These are phyloP conservation scores for Fusarium liriodendri DNA, from an alignment of 2,329 filamentous ascomycete species.

Conservation along the genomic window DNA sequence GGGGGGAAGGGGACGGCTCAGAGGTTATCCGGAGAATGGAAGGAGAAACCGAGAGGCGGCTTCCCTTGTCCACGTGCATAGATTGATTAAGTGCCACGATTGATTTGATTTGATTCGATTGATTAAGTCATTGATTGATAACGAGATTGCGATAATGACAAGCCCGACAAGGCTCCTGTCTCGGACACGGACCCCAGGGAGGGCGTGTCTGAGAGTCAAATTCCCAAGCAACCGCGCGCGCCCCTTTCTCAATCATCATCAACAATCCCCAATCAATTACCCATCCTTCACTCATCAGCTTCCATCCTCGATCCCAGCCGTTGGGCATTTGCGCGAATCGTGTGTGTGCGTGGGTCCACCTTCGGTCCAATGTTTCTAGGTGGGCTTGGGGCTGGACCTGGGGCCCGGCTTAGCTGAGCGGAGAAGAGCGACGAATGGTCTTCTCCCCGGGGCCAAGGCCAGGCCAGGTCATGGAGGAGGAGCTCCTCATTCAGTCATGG, in stretches of 20 bases:
- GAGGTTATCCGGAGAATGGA: constrained; percentile 2
- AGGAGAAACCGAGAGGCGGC: constrained; percentile 4
- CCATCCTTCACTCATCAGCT: neutral
- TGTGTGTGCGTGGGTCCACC: neutral
- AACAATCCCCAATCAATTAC: constrained; percentile 15
- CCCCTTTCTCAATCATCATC: constrained; percentile 14
- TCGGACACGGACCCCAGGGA: constrained; percentile 7
- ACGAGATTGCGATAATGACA: constrained; percentile 20
- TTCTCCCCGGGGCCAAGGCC: neutral
- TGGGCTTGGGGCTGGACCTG: neutral
- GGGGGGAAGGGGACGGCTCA: neutral
- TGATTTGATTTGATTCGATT: constrained; percentile 33
- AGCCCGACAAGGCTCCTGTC: constrained; percentile 6
- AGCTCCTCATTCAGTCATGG: neutral
- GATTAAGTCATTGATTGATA: constrained; percentile 36
- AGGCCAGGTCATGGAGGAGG: neutral
- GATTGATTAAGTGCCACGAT: constrained; percentile 31
- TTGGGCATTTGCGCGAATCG: neutral
- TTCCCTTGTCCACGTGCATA: constrained; percentile 20
- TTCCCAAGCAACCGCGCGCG: neutral
- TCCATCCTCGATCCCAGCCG: constrained; percentile 6
- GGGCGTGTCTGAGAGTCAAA: neutral
- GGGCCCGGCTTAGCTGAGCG: constrained; percentile 3
- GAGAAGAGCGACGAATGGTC: constrained; percentile 2
- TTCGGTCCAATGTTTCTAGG: neutral